Evolutionary conservation across 2,329 filamentous ascomycete species (phyloP), one percentile per base, ranked within the genome.

Genomic region (Sporothrix mexicana): DNA sequence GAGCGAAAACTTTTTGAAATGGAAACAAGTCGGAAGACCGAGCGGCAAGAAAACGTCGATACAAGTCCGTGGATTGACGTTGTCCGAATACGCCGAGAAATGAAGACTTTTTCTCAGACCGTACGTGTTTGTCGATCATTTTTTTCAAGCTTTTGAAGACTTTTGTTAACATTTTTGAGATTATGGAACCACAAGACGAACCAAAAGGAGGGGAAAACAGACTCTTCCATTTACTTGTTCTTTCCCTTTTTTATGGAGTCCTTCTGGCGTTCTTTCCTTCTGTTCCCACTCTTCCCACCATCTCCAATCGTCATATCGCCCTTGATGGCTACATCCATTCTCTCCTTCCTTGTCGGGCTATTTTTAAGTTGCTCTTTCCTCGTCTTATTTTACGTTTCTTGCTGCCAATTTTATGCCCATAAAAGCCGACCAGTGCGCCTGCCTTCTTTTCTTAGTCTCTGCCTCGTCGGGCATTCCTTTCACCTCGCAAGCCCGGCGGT

Each of bases 271-370:
- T 30, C 15, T 36, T 25, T 59, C 53, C 25, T n/a, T 6, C 30
- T 61, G n/a, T 36, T 36, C 30, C 30, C 30, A 36, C 30, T 7
- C 30, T 36, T 36, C 7, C n/a, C 51, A 20, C n/a, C 45, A 17
- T 59, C 15, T 30, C 57, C 57, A 61, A 61, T 61, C 57, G 57
- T 30, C 57, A 61, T 61, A 9, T 12, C 12, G 57, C 57, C 57
- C 59, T n/a, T 43, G 59, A 23, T 53, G 51, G 59, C 45, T n/a
- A 30, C n/a, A 45, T 36, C 30, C 30, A 36, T 36, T 36, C 30
- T 36, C 30, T 36, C 59, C 59, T 62, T 62, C 59, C 59, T 62
- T 62, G 17, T 62, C 59, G 59, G 59, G 59, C 12, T 17, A 43
- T 43, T 41, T 61, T n/a, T 17, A 41, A 20, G 36, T 12, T 13